Evolutionary conservation across 495 filamentous ascomycete species (phyloP), one percentile per base, ranked within the genome.

Genomic region (Penicillium dipodomyicola): DNA sequence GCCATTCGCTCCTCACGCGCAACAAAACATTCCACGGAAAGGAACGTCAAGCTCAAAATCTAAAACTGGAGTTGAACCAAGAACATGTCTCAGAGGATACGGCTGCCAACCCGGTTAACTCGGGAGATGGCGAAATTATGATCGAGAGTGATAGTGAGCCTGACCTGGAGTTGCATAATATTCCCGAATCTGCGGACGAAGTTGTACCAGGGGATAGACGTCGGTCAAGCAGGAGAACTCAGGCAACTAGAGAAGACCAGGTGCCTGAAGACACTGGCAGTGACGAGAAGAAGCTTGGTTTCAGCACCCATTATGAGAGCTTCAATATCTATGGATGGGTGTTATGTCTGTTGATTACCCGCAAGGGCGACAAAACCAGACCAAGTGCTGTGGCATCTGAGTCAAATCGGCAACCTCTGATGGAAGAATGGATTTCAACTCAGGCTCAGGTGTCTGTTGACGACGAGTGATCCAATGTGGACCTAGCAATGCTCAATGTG

Each of bases 281-380:
- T 17, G 90, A 95, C 52, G 89, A 96, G 64, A 97, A 97, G 78
- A 96, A 96, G 71, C 69, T 95, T 60, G 81, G 79, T 3, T 80
- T 96, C 70, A 82, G 84, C 52, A 96, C 91, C 25, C 85, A 86
- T 22, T 97, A 97, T 70, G 92, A 97, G 62, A 93, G 94, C 32
- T 98, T 96, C 71, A 86, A 85, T 64, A 97, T 98, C 69, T 92
- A 94, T 72, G 90, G 93, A 8, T 87, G 90, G 57, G 89, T 96
- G 30, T 77, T 98, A 37, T 97, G 92, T 68, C 75, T 98, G 37
- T 85, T 97, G 14, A 87, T 98, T 58, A 93, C 95, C 70, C 80
- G 87, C 39, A 85, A 78, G 55, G 84, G 83, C 10, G 65, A 62
- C 65, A 79, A 59, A 59, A 61, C 56, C 2, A 70, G 65, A 45